Percentiles rank a stretch among this genome's conserved stretches.
Evolutionary conservation across 345 rosid genomes (phyloP).

Genomic region (Stellera chamaejasme): DNA sequence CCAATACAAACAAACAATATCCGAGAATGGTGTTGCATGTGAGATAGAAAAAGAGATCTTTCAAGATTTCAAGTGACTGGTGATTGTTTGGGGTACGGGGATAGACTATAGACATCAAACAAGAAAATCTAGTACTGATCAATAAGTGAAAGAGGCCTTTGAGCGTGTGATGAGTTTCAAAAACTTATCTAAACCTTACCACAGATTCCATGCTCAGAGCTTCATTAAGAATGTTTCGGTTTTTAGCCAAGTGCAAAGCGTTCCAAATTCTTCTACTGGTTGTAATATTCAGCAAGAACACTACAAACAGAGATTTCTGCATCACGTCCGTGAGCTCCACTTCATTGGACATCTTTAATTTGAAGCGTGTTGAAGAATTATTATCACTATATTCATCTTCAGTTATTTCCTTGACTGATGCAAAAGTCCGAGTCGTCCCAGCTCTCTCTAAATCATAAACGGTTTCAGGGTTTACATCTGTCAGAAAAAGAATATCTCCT

Average conservation of each 20-base stretch:
- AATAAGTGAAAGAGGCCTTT: too few relatives aligned
- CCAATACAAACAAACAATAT: too few relatives aligned
- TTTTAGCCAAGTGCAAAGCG: constrained; percentile 21
- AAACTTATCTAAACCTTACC: constrained; percentile 19
- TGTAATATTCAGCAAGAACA: constrained; percentile 23
- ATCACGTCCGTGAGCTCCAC: neutral
- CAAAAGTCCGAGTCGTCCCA: constrained; percentile 25
- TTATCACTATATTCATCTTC: constrained; percentile 1
- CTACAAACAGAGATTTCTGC: constrained; percentile 17
- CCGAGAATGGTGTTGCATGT: too few relatives aligned
- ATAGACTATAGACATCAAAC: too few relatives aligned
- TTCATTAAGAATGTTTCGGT: constrained; percentile 20
- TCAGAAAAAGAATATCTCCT: constrained; percentile 29
- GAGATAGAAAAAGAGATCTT: too few relatives aligned
- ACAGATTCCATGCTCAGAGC: constrained; percentile 13
- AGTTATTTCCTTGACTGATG: constrained; percentile 8
- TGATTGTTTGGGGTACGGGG: too few relatives aligned
- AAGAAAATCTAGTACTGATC: too few relatives aligned
- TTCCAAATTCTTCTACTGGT: constrained; percentile 32
- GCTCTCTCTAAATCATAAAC: constrained; percentile 25
- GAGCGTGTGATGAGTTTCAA: too few relatives aligned
- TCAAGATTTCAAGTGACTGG: too few relatives aligned
- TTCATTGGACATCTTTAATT: constrained; percentile 10
- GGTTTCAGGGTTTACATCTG: constrained; percentile 25
- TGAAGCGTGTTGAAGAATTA: constrained; percentile 14